A percentile compares a stretch with the other conserved stretches of the same genome.
phyloP scores from a whole-genome alignment of 2,329 filamentous ascomycete genomes.

The Thermothelomyces thermophilus region DNA sequence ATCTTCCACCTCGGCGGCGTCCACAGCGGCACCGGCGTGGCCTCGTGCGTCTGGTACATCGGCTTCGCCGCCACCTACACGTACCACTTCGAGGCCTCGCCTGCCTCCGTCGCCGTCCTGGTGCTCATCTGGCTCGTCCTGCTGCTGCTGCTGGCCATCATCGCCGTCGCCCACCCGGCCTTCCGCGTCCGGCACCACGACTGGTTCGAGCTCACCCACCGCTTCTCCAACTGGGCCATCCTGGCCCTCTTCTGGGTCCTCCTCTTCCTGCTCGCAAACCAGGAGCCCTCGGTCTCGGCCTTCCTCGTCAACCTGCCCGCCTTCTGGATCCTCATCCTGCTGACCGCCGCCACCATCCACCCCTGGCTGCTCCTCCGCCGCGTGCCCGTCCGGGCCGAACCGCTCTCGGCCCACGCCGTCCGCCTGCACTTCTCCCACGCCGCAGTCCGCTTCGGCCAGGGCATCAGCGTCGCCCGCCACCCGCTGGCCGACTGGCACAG shows the following conservation, averaged over 20 bases:
- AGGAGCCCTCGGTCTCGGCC: slow-evolving; percentile 25
- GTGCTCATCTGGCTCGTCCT: slow-evolving; percentile 51
- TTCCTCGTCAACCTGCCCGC: slow-evolving; percentile 36
- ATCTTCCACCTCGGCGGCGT: slow-evolving; percentile 48
- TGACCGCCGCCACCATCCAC: slow-evolving; percentile 50
- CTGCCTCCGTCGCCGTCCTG: slow-evolving; percentile 30
- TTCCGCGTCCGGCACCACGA: slow-evolving; percentile 60
- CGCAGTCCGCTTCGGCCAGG: slow-evolving; percentile 40
- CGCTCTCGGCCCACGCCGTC: slow-evolving; percentile 56
- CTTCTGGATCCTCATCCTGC: slow-evolving; percentile 53
- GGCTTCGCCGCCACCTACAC: slow-evolving; percentile 36
- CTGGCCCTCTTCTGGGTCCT: slow-evolving; percentile 36
- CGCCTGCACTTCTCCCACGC: slow-evolving; percentile 52
- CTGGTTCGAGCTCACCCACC: slow-evolving; percentile 63
- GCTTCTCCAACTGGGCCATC: slow-evolving; percentile 65
- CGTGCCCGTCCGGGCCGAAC: slow-evolving; percentile 48
- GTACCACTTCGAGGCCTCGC: slow-evolving; percentile 28
- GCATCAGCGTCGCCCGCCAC: slow-evolving; percentile 45
- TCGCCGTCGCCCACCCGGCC: slow-evolving; percentile 56
- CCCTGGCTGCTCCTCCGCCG: slow-evolving; percentile 58
- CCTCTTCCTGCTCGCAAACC: slow-evolving; percentile 30
- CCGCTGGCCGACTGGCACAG: slow-evolving; percentile 55
- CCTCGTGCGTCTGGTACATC: slow-evolving; percentile 45
- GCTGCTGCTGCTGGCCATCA: slow-evolving; percentile 52
- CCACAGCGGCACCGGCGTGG: slow-evolving; percentile 44